Base-by-base conservation (phyloP, 441 rosid species). In the Metrosideros polymorpha region DNA sequence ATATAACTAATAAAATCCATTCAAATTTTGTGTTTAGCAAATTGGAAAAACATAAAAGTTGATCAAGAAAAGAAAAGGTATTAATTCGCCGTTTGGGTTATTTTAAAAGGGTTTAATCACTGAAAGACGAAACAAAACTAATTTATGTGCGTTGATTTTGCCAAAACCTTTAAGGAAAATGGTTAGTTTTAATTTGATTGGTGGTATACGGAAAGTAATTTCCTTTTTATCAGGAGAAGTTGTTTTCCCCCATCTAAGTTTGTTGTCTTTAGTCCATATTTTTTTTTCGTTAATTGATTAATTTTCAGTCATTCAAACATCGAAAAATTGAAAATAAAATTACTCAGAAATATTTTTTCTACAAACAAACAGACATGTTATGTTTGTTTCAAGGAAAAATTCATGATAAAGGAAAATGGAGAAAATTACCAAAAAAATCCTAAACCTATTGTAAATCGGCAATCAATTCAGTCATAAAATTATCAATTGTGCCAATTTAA, bases 401-500 rank as follows among this genome's bases (percentile, higher is more conserved):
- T 35, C 43, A 63, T 63, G 25, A 32, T 32, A 63, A 32, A 9
- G 24, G 12, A 54, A 54, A 53, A 24, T 54, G 5, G 5, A 9
- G 5, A 9, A 32, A 59, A 59, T 59, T 59, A 29, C 2, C 9
- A 3, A 32, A 22, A 63, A 18, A 63, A 32, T 32, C 3, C 0
- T 63, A 17, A 59, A 63, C 3, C 6, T 18, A 63, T 32, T 1
- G 9, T 63, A 32, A n/a, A n/a, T n/a, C 0, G 2, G 1, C 0
- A 7, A 2, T 15, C 2, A 32, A 15, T 32, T 18, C 18, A 8
- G 1, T 8, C 0, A 0, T 32, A 63, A 63, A 35, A 2, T 1
- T 32, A 32, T 18, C 0, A 32, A 59, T 35, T 4, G 1, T 32
- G 6, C 2, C 0, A 63, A 63, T 32, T 63, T 18, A 32, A 0